Percentiles rank a stretch among this genome's conserved stretches.
phyloP scores from a whole-genome alignment of 768 basidiomycete species.

The Cubamyces lactineus region DNA sequence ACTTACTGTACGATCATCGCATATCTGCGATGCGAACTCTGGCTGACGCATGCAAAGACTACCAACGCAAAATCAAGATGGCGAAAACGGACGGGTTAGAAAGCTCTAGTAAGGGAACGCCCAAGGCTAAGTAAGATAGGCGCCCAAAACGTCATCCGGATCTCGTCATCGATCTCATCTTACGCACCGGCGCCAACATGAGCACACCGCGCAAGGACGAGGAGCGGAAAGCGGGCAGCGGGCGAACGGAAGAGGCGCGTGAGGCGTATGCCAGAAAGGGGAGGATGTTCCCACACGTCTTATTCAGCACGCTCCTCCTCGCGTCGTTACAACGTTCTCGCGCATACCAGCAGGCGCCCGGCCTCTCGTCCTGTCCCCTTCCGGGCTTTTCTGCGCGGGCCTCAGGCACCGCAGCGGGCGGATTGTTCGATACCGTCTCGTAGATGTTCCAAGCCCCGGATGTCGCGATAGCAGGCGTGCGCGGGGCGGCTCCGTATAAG shows the following conservation, averaged over 20 bases:
- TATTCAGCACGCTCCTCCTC: neutral
- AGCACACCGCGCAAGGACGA: neutral
- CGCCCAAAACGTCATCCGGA: neutral
- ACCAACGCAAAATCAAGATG: no score
- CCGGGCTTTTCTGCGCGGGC: conserved; percentile 1
- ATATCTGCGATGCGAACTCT: no score
- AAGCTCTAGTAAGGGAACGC: no score
- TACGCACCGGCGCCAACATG: neutral
- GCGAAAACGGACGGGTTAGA: no score
- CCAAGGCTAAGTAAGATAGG: neutral
- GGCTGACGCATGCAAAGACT: no score
- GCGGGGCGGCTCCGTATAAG: no score
- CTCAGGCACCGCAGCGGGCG: neutral
- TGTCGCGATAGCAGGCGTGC: no score
- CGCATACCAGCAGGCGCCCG: conserved; percentile 3
- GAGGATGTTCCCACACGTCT: neutral
- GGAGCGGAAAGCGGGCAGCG: no score
- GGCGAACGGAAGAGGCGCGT: neutral
- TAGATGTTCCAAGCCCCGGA: no score
- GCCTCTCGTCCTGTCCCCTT: neutral
- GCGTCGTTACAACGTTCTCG: conserved; percentile 2
- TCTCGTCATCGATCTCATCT: no score
- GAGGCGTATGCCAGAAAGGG: neutral
- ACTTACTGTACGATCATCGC: no score
- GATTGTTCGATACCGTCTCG: neutral